Evolutionary conservation across 371 early-diverging fungal species (phyloP).

Genomic region (Syncephalis plumigaleata): DNA sequence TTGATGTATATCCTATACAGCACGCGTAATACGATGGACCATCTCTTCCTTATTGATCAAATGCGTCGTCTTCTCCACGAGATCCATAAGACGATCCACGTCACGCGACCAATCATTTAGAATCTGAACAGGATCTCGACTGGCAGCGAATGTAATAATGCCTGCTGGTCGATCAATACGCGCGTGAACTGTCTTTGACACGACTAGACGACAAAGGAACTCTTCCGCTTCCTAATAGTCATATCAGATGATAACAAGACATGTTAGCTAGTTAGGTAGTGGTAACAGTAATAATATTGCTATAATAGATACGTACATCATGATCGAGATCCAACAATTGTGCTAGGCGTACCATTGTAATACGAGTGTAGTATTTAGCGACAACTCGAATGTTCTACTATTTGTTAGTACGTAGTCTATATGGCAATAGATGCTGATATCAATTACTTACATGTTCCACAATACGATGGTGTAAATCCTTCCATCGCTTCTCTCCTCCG

Average conservation of each 20-base stretch:
- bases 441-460: slow-evolving; percentile 66
- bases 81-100: slow-evolving; percentile 64
- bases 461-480: slow-evolving; percentile 78
- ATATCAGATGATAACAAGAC: slow-evolving; percentile 1
- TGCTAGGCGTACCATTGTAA: slow-evolving; percentile 58
- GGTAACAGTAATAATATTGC: too few species aligned
- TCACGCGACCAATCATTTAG: slow-evolving; percentile 86
- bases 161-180: slow-evolving; percentile 87
- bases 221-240: slow-evolving; percentile 59
- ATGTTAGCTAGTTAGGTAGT: neutral
- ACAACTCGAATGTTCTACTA: slow-evolving; percentile 81
- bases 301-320: slow-evolving; percentile 14
- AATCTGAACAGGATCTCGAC: slow-evolving; percentile 69
- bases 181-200: slow-evolving; percentile 86
- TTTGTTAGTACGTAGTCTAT: neutral
- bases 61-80: slow-evolving; percentile 92
- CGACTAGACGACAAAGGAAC: slow-evolving; percentile 81
- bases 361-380: slow-evolving; percentile 85
- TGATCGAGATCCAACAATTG: slow-evolving; percentile 53
- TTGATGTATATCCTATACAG: too few species aligned
- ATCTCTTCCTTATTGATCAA: slow-evolving; percentile 93
- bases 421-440: neutral
- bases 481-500: slow-evolving; percentile 60
- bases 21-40: slow-evolving; percentile 44
- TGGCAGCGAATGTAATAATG: slow-evolving; percentile 67